Base-by-base conservation (phyloP, 495 filamentous ascomycete genomes). In the Neurospora sp. region DNA sequence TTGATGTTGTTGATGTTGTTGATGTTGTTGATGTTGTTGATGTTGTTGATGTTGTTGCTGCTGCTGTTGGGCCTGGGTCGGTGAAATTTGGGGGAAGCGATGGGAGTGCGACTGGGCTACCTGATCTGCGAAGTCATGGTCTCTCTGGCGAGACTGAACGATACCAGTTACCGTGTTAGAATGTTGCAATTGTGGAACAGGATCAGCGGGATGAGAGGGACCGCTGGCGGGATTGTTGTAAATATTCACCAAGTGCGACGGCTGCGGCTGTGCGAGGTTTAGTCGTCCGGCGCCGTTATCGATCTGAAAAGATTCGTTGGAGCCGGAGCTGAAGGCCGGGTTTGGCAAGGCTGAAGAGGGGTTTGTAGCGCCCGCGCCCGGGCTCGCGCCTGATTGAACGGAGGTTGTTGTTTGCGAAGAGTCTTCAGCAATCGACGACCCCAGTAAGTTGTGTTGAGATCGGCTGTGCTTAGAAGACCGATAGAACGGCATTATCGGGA, bases 371-470 rank as follows among this genome's bases (percentile, higher is more conserved):
- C 78, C 80, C 74, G 74, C 77, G 73, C 74, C 71, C 72, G 48
- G 70, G 70, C 72, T 81, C 77, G 77, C 74, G 75, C 75, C 71
- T 77, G 77, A 72, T 76, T 77, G 44, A 72, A 74, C 53, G 68
- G 77, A 69, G 74, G 69, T 68, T 69, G 75, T n/a, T 70, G 74
- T 69, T 35, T 65, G 53, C 53, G 53, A 74, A 72, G 44, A 70
- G 74, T 77, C 79, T 40, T 81, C 78, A 53, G 78, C 75, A 41
- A 69, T 75, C 73, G 78, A 76, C 71, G 80, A 75, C 80, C 83
- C 84, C 72, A 83, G 80, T 69, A 85, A 78, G 71, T 83, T 85
- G 76, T 85, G 84, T 77, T 85, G 84, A 81, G 84, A 85, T 76
- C 82, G 83, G 78, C 84, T 85, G 81, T 81, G 83, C 71, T 82